Base-by-base conservation (phyloP, 1,284 basidiomycete genomes). In the Bondarzewia mesenterica region DNA sequence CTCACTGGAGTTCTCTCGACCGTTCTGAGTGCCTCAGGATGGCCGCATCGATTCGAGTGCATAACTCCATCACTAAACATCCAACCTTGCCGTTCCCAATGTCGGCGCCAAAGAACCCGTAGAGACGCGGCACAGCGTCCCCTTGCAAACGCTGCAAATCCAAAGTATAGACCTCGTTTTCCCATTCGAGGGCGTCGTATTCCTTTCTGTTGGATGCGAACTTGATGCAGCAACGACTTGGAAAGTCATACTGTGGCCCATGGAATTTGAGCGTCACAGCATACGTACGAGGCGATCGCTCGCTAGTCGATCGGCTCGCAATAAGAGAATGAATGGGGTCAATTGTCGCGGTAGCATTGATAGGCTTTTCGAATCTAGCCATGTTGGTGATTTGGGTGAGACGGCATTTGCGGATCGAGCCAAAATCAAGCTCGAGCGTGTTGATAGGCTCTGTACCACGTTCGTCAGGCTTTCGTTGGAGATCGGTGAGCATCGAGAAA, bases 1-100 rank as follows among this genome's bases (percentile, higher is more conserved):
- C 40, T 32, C 46, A 51, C 50, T 43, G 38, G 42, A 51, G 48
- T 5, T 51, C 49, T 15, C 43, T 26, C n/a, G n/a, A n/a, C n/a
- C n/a, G n/a, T n/a, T n/a, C 29, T 32, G 29, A 10, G 29, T 32
- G n/a, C 12, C n/a, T 7, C n/a, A n/a, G 29, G 12, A 32, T 4
- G 5, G n/a, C n/a, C 29, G n/a, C 29, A n/a, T 32, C 29, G 3
- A n/a, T 32, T n/a, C 29, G 12, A n/a, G n/a, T 32, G 29, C 29
- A 32, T n/a, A 32, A n/a, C 10, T 32, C 29, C 29, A 32, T 32
- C 29, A 32, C 29, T 12, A 32, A 3, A n/a, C 29, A 32, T 32
- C 29, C 29, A n/a, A 32, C 29, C 29, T 12, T 1, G 10, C 4
- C 29, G 29, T n/a, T n/a, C 29, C n/a, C 29, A n/a, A 32, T 32